Base-by-base conservation (phyloP, 2,329 filamentous ascomycete species). In the Penicillium sp. region DNA sequence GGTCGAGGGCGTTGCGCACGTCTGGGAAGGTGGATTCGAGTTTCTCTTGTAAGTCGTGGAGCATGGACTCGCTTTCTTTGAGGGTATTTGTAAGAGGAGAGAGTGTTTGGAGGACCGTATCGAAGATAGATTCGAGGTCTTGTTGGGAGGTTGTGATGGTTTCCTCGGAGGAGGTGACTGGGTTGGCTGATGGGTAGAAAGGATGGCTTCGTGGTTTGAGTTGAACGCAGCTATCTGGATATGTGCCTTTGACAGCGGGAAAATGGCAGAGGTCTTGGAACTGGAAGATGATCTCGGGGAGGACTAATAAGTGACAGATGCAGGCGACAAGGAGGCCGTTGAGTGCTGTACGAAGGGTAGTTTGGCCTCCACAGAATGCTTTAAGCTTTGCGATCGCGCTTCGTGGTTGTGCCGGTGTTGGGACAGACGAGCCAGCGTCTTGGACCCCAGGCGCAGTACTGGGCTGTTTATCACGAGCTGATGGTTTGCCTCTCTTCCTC, bases 251-350 rank as follows among this genome's bases (percentile, higher is more conserved):
- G 21, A 74, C 48, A 3, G 51, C 33, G 13, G 62, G 57, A 10
- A 72, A 52, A 3, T 51, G 49, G 56, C 72, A 74, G 27, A 73
- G 60, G 27, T 56, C 57, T 47, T 68, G 71, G 35, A 65, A 64
- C 55, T 74, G 71, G 24, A 71, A 68, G 57, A 73, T 60, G 11
- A 74, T 39, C 56, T 74, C 72, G n/a, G 72, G 72, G 16, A 74
- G 58, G 29, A 74, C 56, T 43, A 74, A 67, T 11, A 74, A 57
- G 57, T 74, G 72, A 19, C 66, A 54, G 55, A 74, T 74, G 29
- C 65, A 50, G n/a, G 62, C 62, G 54, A 70, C 49, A 35, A 74
- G 61, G 24, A 71, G 33, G 13, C 61, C 42, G 52, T 74, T 74
- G 59, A 69, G 56, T 22, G 62, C 27, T 6, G 35, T 52, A 49